Evolutionary conservation across 1,284 basidiomycete genomes (phyloP).

Genomic region (Cronartium quercuum): DNA sequence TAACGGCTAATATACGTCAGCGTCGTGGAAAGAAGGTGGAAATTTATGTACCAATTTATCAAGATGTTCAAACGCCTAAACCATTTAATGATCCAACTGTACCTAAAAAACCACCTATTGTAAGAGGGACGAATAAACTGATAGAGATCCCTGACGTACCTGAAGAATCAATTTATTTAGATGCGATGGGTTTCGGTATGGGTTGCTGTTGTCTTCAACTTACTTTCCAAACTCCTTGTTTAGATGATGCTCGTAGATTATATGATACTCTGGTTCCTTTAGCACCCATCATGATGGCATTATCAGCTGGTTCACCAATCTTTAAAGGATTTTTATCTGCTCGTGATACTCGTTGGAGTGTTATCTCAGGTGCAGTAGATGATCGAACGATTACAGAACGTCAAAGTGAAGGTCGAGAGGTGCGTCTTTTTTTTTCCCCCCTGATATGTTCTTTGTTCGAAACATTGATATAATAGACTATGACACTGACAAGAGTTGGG

Average conservation of each 20-base stretch:
- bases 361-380: conserved; percentile 93
- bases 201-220: conserved; percentile 96
- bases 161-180: conserved; percentile 90
- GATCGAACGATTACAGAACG: conserved; percentile 93
- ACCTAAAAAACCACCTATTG: conserved; percentile 60
- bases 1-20: conserved; percentile 89
- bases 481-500: conserved; percentile 62
- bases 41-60: conserved; percentile 89
- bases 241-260: conserved; percentile 79
- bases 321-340: conserved; percentile 93
- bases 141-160: conserved; percentile 85
- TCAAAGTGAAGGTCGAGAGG: conserved; percentile 63
- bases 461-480: conserved; percentile 18
- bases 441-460: not conserved
- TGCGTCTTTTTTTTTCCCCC: conserved; percentile 23
- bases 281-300: conserved; percentile 89
- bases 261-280: conserved; percentile 93
- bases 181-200: conserved; percentile 99
- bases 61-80: conserved; percentile 75
- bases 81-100: conserved; percentile 87
- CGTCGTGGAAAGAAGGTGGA: conserved; percentile 87
- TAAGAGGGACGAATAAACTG: conserved; percentile 68
- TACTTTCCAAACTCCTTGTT: conserved; percentile 93
- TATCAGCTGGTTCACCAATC: conserved; percentile 87
- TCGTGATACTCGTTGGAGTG: conserved; percentile 97